These are phyloP conservation scores for Amauroascus niger DNA, from an alignment of 2,329 filamentous ascomycete genomes.

Conservation along the genomic window DNA sequence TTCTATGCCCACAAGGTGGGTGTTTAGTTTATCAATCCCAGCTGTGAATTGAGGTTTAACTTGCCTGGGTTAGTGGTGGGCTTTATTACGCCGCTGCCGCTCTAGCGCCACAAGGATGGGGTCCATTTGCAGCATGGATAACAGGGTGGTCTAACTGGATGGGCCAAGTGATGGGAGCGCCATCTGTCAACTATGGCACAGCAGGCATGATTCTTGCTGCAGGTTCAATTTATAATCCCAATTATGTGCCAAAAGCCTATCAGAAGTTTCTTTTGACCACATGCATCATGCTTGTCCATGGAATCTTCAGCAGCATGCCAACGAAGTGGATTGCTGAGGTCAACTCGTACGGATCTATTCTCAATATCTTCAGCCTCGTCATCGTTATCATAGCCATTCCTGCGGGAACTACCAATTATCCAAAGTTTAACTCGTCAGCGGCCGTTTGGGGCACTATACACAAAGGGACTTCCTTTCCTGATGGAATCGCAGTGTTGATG, in stretches of 20 bases:
- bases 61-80: constrained; percentile 43
- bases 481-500: constrained; percentile 60
- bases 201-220: constrained; percentile 63
- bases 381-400: constrained; percentile 61
- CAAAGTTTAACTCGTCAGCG: constrained; percentile 50
- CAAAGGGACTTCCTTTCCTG: constrained; percentile 56
- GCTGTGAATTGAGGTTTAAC: background rate
- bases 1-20: constrained; percentile 57
- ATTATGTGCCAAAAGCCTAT: constrained; percentile 55
- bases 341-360: constrained; percentile 59
- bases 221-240: constrained; percentile 56
- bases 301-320: constrained; percentile 57
- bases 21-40: background rate
- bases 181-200: constrained; percentile 57
- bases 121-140: constrained; percentile 58
- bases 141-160: constrained; percentile 65
- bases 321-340: constrained; percentile 61
- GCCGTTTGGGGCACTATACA: constrained; percentile 59
- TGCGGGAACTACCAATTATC: constrained; percentile 46
- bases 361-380: constrained; percentile 60
- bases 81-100: constrained; percentile 66
- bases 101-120: constrained; percentile 55
- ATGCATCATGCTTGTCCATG: constrained; percentile 59
- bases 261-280: constrained; percentile 60
- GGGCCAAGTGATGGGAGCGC: constrained; percentile 55